Conservation (phyloP, 1,284 basidiomycete genomes). For the Leccinum olivaceoglutinosum region DNA sequence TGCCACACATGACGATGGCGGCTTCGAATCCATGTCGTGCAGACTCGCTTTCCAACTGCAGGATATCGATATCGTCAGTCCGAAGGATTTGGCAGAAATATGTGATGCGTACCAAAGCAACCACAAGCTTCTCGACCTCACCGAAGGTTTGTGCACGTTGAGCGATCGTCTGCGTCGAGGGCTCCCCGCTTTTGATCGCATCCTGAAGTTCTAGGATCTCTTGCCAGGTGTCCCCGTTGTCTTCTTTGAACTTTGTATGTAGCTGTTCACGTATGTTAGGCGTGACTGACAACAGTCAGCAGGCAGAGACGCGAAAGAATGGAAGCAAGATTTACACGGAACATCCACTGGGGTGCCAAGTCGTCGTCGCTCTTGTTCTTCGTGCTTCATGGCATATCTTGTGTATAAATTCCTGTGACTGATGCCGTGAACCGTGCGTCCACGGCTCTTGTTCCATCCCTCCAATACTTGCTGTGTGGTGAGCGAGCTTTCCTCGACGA, state of each 20-base stretch:
- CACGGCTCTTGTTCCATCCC: slow-evolving; percentile 1
- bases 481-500: background rate
- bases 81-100: background rate
- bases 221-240: slow-evolving; percentile 1
- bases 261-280: background rate
- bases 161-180: background rate
- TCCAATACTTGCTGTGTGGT: background rate
- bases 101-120: background rate
- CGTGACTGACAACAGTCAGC: background rate
- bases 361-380: background rate
- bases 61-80: background rate
- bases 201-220: slow-evolving; percentile 3
- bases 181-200: background rate
- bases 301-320: background rate
- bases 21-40: slow-evolving; percentile 4
- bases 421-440: background rate
- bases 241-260: slow-evolving; percentile 5
- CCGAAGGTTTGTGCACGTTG: background rate
- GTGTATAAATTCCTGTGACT: background rate
- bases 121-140: background rate
- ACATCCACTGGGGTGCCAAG: background rate
- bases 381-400: background rate
- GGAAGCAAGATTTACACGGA: background rate
- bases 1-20: slow-evolving; percentile 3
- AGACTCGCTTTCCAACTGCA: background rate